A percentile compares a stretch with the other conserved stretches of the same genome.
Conservation (phyloP, 495 filamentous ascomycete species). For the Terfezia boudieri region DNA sequence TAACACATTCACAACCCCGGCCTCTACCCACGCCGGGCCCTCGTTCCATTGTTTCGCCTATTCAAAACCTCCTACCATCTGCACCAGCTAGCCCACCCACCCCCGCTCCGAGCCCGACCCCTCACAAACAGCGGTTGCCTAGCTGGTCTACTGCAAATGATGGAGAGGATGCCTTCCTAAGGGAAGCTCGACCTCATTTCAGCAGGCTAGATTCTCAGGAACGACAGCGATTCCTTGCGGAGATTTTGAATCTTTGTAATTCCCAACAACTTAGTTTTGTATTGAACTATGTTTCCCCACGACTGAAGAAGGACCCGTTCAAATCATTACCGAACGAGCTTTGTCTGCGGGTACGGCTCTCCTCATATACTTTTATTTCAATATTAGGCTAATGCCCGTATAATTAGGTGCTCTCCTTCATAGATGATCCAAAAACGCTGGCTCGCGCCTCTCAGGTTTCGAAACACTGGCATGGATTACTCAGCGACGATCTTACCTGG, state of each 20-base stretch:
- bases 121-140: conserved; percentile 17
- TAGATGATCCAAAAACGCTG: conserved; percentile 83
- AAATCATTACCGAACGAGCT: conserved; percentile 72
- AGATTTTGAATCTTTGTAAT: conserved; percentile 75
- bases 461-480: conserved; percentile 68
- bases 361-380: not conserved
- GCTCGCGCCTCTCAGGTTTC: conserved; percentile 87
- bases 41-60: conserved; percentile 17
- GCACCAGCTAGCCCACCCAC: conserved; percentile 19
- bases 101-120: conserved; percentile 18
- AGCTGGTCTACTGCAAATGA: conserved; percentile 19
- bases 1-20: conserved; percentile 8
- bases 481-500: conserved; percentile 95
- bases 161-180: conserved; percentile 17
- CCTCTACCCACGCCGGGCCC: conserved; percentile 16
- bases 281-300: conserved; percentile 71
- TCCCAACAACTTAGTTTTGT: conserved; percentile 89
- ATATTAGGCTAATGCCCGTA: not conserved
- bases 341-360: conserved; percentile 49
- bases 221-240: conserved; percentile 44
- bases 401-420: conserved; percentile 42
- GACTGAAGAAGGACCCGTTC: conserved; percentile 91
- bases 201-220: conserved; percentile 22
- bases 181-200: conserved; percentile 18
- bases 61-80: conserved; percentile 17